Evolutionary conservation across 1,139 yeast genomes (phyloP), one percentile per base, ranked within the genome.

Genomic region (Yamadazyma atmosphaerica): DNA sequence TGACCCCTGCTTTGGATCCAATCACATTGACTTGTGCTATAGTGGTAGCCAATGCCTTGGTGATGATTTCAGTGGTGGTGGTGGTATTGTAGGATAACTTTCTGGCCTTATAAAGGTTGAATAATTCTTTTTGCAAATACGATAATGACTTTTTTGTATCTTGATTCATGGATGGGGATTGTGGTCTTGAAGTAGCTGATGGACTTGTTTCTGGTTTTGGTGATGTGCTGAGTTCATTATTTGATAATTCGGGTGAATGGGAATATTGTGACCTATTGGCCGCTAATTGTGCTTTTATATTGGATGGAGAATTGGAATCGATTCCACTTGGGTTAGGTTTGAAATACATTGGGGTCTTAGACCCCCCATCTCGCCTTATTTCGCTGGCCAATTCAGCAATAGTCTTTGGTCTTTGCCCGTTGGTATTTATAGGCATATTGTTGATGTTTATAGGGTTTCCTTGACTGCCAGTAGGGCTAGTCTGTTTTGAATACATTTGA

Each of bases 41-140:
- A 0, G 96, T 90, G 64, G 90, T 86, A 3, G 96, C 96, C 50
- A 89, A 72, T 0, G 96, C 96, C 52, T 86, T 89, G n/a, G 96
- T 88, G 50, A 89, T 72, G 40, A 88, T 79, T 43, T 81, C 86
- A 0, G 92, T 84, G 29, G 88, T 84, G 1, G 86, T 80, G 23
- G 81, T 84, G 34, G 85, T 83, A 45, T 82, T 83, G 46, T 81
- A 79, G 1, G 74, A 57, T 47, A 84, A 73, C 46, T 79, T 82
- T 44, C 89, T 68, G 38, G 85, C 84, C 54, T 82, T 83, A 32
- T 88, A 84, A 35, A 85, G 64, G 3, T 78, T 72, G 47, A 83
- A 80, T 28, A 85, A 63, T 55, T 85, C 92, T 45, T 83, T 83
- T 57, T 85, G 89, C 39, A 85, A 61, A 55, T 84, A 84, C 2